Evolutionary conservation across 2,329 filamentous ascomycete genomes (phyloP).

Genomic region (Pseudopithomyces chartarum): DNA sequence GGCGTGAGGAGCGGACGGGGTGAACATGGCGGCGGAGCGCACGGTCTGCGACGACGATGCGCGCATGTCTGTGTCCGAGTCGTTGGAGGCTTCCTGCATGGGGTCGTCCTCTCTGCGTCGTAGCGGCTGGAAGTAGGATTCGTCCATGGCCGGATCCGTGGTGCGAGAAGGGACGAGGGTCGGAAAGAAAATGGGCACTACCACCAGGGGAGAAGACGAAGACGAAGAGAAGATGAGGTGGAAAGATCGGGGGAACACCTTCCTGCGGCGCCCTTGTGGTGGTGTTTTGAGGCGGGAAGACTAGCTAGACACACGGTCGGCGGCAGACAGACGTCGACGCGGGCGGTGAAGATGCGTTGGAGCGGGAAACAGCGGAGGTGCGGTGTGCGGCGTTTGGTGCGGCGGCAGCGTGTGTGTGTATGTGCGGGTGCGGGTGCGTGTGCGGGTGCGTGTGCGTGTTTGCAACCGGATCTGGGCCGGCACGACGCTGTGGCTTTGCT

Average conservation of each 20-base stretch:
- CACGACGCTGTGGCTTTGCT: not conserved
- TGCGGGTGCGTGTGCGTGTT: not conserved
- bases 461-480: slow-evolving; percentile 1
- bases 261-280: no score
- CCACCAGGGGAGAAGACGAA: no score
- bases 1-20: slow-evolving; percentile 40
- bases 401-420: slow-evolving; percentile 2
- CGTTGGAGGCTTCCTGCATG: slow-evolving; percentile 26
- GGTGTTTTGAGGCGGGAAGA: no score
- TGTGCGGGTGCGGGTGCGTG: not conserved
- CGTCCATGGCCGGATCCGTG: slow-evolving; percentile 33
- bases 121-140: slow-evolving; percentile 35
- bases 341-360: slow-evolving; percentile 6
- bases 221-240: no score
- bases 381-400: no score
- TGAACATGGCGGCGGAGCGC: slow-evolving; percentile 37
- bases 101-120: slow-evolving; percentile 23
- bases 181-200: no score
- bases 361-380: not conserved
- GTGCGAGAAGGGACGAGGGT: no score
- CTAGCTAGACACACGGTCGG: no score
- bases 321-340: no score
- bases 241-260: no score
- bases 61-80: slow-evolving; percentile 44
- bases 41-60: slow-evolving; percentile 37